These are phyloP conservation scores for Colletotrichum scovillei DNA, from an alignment of 2,329 filamentous ascomycete species.

Conservation along the genomic window DNA sequence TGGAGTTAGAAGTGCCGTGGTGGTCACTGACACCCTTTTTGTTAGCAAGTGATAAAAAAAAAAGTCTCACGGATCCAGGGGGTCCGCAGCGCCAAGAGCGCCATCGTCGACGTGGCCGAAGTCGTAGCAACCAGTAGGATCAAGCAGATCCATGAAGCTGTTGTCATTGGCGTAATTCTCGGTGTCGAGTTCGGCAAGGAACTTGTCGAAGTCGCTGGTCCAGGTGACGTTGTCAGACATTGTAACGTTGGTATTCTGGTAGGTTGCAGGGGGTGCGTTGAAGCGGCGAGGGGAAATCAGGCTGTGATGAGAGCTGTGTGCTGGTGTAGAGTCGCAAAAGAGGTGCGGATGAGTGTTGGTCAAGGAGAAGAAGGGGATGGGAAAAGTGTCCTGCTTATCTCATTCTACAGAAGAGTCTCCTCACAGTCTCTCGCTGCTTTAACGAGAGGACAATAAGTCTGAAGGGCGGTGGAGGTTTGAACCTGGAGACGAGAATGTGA, in stretches of 20 bases:
- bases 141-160: constrained; percentile 15
- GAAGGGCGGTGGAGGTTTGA: no score
- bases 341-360: neutral
- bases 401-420: neutral
- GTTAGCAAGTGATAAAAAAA: constrained; percentile 46
- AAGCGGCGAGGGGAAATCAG: constrained; percentile 36
- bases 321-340: neutral
- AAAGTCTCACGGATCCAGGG: constrained; percentile 42
- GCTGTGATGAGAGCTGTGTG: neutral
- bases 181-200: constrained; percentile 21
- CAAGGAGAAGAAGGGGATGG: no score
- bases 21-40: constrained; percentile 47
- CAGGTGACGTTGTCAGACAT: constrained; percentile 41
- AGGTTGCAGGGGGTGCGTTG: constrained; percentile 20
- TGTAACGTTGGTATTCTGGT: no score
- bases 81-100: constrained; percentile 31
- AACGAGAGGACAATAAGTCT: neutral
- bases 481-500: constrained; percentile 3
- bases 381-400: constrained; percentile 16
- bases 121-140: constrained; percentile 33
- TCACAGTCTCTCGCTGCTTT: neutral
- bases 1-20: no score
- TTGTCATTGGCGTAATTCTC: constrained; percentile 19
- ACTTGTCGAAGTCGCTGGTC: constrained; percentile 26
- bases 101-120: neutral